These are phyloP conservation scores for Raddia guianensis DNA, from an alignment of 176 grass and related monocot species.

Conservation along the genomic window DNA sequence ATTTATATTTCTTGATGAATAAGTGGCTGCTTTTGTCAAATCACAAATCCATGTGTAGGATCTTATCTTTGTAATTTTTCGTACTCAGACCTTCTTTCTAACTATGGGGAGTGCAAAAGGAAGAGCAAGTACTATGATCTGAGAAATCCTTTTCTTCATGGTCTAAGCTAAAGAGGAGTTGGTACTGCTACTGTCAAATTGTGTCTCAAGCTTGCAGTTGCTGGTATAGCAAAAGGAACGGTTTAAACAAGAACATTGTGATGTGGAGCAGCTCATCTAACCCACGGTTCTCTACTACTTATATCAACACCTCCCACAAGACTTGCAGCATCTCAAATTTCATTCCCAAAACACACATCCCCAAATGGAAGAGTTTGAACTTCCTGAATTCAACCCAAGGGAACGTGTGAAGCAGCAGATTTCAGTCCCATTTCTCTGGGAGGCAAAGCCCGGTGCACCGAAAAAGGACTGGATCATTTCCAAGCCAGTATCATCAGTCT, in stretches of 20 bases:
- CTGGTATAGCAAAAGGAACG: slow-evolving; percentile 43
- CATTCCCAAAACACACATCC: slow-evolving; percentile 29
- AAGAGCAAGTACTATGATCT: slow-evolving; percentile 35
- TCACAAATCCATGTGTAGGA: slow-evolving; percentile 25
- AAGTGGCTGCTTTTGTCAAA: slow-evolving; percentile 50
- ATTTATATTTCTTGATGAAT: slow-evolving; percentile 68
- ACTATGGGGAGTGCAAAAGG: slow-evolving; percentile 23
- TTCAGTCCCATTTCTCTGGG: slow-evolving; percentile 82
- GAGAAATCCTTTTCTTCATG: slow-evolving; percentile 26
- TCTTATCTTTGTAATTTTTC: slow-evolving; percentile 12
- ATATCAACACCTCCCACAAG: slow-evolving; percentile 32
- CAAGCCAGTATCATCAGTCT: slow-evolving; percentile 41
- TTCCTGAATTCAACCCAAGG: slow-evolving; percentile 57
- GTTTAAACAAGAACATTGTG: slow-evolving; percentile 89
- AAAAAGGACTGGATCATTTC: slow-evolving; percentile 66
- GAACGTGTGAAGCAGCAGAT: slow-evolving; percentile 71
- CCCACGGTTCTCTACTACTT: slow-evolving; percentile 50
- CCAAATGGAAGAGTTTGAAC: slow-evolving; percentile 58
- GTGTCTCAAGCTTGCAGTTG: slow-evolving; percentile 45
- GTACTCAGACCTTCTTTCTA: slow-evolving; percentile 1
- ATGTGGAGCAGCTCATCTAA: slow-evolving; percentile 81
- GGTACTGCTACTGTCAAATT: slow-evolving; percentile 39
- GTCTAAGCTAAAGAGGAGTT: slow-evolving; percentile 50
- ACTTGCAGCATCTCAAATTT: slow-evolving; percentile 29
- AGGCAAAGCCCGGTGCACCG: slow-evolving; percentile 62